Conservation (phyloP, 257 asterid species). For the Nicotiana benthamiana region DNA sequence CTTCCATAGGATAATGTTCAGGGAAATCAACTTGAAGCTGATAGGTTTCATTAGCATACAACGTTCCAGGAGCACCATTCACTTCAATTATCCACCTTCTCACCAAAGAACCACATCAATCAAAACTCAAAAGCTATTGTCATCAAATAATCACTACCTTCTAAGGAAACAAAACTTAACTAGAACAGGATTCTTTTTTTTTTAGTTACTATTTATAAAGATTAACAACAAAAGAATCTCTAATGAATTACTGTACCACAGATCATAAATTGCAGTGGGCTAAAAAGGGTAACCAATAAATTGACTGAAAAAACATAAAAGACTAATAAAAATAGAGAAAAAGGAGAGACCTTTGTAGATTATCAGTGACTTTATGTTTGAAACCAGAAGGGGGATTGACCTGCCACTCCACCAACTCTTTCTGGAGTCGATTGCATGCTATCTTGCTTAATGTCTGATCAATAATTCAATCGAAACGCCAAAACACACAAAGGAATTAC, state of each 20-base stretch:
- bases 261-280: not conserved
- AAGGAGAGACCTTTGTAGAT: slow-evolving; percentile 67
- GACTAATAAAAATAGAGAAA: not conserved
- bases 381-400: slow-evolving; percentile 87
- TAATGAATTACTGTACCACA: not conserved
- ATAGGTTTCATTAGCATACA: slow-evolving; percentile 34
- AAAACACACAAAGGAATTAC: not conserved
- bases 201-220: no score
- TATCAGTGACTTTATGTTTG: slow-evolving; percentile 80
- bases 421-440: slow-evolving; percentile 94
- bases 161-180: not conserved
- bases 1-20: slow-evolving; percentile 50
- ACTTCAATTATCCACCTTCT: slow-evolving; percentile 46
- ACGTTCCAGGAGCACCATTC: slow-evolving; percentile 42
- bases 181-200: not conserved
- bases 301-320: not conserved
- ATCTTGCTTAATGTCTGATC: slow-evolving; percentile 84
- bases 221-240: not conserved
- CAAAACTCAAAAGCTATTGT: not conserved
- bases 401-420: slow-evolving; percentile 97
- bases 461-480: not conserved
- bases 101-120: not conserved
- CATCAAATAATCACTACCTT: not conserved
- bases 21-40: slow-evolving; percentile 52
- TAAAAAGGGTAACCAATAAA: not conserved